Evolutionary conservation across 23 red algal species (phyloP), one percentile per base, ranked within the genome.

Genomic region (Gracilaria gracilis): DNA sequence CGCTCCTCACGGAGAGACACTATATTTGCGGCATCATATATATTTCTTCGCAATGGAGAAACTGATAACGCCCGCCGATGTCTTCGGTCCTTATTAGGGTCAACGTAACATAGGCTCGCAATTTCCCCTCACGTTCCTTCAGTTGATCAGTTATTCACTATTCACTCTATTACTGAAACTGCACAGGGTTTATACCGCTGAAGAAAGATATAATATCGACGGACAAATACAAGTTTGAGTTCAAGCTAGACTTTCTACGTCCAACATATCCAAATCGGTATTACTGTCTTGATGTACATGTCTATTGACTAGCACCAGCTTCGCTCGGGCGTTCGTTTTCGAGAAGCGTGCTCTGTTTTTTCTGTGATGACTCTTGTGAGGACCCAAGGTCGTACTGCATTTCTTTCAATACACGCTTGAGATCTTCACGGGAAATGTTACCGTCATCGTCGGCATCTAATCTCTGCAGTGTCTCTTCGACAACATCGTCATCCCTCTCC

Each of bases 391-490:
- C 71, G 46, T 57, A 90, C 49, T 93, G 80, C 81, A 93, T 85
- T 38, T 93, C 90, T 21, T 76, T 51, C 35, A 93, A 66, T 27
- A 98, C 79, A 32, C 95, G 86, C 36, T 83, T 81, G 29, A 98
- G 82, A 84, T 98, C 95, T 40, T 78, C 95, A 25, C 83, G 81
- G 11, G 87, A 88, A 9, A 98, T 94, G 42, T 93, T 94, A 16
- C 95, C 95, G 57, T 98, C 95, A 48, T 59, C 91, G 34, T 98
- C 95, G 23, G 75, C 87, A 85, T 98, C 95, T 21, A 98, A 86
- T 27, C 95, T 92, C 19, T 82, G 40, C 16, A 98, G 71, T 0
- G 86, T 92, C 81, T 98, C 92, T 42, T 81, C 74, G 54, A 94
- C 86, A 28, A 94, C 89, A 27, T 83, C 75, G 47, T 98, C 95